Conservation (phyloP, 108 stramenopile genomes). For the Nitzschia putrida region DNA sequence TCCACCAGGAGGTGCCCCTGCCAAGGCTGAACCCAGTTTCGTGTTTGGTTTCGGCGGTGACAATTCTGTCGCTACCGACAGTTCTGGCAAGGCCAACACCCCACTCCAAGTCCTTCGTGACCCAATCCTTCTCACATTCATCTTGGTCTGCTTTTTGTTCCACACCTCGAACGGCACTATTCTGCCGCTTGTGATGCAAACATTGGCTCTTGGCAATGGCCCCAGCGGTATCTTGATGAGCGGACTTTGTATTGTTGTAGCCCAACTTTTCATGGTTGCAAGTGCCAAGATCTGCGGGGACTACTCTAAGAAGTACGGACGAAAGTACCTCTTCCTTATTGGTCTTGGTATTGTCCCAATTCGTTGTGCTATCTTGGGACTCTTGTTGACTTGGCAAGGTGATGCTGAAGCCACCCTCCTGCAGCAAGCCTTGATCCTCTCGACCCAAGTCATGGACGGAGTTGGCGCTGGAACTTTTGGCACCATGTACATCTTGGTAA, state of each 20-base stretch:
- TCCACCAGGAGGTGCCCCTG: conserved; percentile 13
- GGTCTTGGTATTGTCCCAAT: conserved; percentile 81
- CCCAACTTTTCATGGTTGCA: conserved; percentile 82
- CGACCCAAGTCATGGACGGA: conserved; percentile 86
- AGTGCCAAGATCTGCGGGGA: conserved; percentile 80
- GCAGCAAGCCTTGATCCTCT: conserved; percentile 68
- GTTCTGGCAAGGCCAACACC: conserved; percentile 53
- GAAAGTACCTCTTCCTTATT: conserved; percentile 78
- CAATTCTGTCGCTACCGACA: background rate
- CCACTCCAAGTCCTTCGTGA: conserved; percentile 74
- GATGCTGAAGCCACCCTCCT: conserved; percentile 38
- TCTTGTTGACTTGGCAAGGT: conserved; percentile 52
- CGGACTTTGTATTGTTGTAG: conserved; percentile 85
- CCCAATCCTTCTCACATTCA: conserved; percentile 74
- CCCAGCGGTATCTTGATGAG: conserved; percentile 74
- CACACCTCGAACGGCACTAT: conserved; percentile 87
- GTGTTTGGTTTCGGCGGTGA: conserved; percentile 55
- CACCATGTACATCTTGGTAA: conserved; percentile 91
- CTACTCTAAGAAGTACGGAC: conserved; percentile 78
- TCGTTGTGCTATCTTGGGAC: conserved; percentile 71
- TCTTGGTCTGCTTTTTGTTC: conserved; percentile 77
- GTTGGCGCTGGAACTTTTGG: conserved; percentile 90
- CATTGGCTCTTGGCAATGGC: conserved; percentile 76
- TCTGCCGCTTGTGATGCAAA: conserved; percentile 87
- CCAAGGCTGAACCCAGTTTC: conserved; percentile 56